Evolutionary conservation across 768 basidiomycete genomes (phyloP), one percentile per base, ranked within the genome.

Genomic region (Lentinula aciculospora): DNA sequence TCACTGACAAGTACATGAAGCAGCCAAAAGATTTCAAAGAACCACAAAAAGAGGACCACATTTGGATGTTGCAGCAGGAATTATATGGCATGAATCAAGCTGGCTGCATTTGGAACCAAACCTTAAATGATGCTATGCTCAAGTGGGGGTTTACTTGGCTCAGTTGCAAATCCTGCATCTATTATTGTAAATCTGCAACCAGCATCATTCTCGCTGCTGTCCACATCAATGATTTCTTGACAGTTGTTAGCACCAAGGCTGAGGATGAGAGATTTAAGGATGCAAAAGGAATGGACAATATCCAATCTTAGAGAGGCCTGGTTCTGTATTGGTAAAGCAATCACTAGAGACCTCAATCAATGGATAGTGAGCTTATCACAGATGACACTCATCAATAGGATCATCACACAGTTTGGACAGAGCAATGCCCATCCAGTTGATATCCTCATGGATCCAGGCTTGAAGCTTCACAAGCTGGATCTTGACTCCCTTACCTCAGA

Each of bases 321-420:
- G 2, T 71, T 66, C 42, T 58, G 64, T 32, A 54, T 81, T 1
- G 76, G 77, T 0, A 74, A 80, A 19, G 66, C 63, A 6, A 68
- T 78, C 29, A 45, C 63, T 17, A 64, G 68, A 0, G 67, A 76
- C 25, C 61, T 61, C 6, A 10, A 46, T 1, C 39, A 46, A 4
- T 53, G 60, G 17, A 62, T 60, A 0, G 58, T 72, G 4, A 19
- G 27, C 8, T 42, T 74, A 0, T 63, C 64, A 10, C 71, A 74
- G 58, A 58, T 51, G 2, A 56, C 65, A 0, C 69, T 71, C 49
- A 66, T 74, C 13, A 63, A 70, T n/a, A 53, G 57, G 1, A 65
- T 75, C 48, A 53, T 76, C 42, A 7, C n/a, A 0, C 62, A 61
- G 2, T 75, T 72, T 58, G 61, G 64, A 9, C 65, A 74, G 27